Conservation (phyloP, 2,329 filamentous ascomycete species). For the Penicillium expansum region DNA sequence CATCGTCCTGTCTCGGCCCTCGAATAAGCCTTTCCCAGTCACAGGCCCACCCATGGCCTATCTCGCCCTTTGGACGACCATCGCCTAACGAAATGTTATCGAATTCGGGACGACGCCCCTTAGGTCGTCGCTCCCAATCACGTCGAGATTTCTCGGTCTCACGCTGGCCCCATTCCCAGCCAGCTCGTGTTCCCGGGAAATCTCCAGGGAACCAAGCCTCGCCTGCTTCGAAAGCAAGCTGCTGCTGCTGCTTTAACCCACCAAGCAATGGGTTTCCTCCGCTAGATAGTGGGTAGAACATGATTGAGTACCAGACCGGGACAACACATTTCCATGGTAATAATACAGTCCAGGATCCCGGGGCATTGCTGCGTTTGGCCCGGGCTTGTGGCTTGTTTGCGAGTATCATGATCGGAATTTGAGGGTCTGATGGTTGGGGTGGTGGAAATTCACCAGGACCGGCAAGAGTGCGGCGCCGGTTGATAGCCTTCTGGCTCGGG, state of each 20-base stretch:
- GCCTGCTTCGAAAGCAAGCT: slow-evolving; percentile 76
- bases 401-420: slow-evolving; percentile 73
- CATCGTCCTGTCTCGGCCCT: slow-evolving; percentile 19
- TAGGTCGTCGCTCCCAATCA: slow-evolving; percentile 74
- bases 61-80: slow-evolving; percentile 68
- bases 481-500: slow-evolving; percentile 74
- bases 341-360: slow-evolving; percentile 77
- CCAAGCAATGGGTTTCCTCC: slow-evolving; percentile 81
- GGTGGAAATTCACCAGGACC: slow-evolving; percentile 62
- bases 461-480: slow-evolving; percentile 66
- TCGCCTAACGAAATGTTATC: slow-evolving; percentile 69
- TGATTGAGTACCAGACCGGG: slow-evolving; percentile 79
- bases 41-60: slow-evolving; percentile 78
- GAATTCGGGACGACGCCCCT: slow-evolving; percentile 76
- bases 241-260: slow-evolving; percentile 73
- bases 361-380: slow-evolving; percentile 48
- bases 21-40: slow-evolving; percentile 73
- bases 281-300: slow-evolving; percentile 75
- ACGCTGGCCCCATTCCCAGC: slow-evolving; percentile 71
- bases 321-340: slow-evolving; percentile 88
- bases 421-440: slow-evolving; percentile 61
- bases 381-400: slow-evolving; percentile 52
- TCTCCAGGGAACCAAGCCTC: slow-evolving; percentile 84
- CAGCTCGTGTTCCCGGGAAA: slow-evolving; percentile 73
- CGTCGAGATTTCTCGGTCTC: slow-evolving; percentile 59